Base-by-base conservation (phyloP, 2,329 filamentous ascomycete species). In the Alternaria brassicae region DNA sequence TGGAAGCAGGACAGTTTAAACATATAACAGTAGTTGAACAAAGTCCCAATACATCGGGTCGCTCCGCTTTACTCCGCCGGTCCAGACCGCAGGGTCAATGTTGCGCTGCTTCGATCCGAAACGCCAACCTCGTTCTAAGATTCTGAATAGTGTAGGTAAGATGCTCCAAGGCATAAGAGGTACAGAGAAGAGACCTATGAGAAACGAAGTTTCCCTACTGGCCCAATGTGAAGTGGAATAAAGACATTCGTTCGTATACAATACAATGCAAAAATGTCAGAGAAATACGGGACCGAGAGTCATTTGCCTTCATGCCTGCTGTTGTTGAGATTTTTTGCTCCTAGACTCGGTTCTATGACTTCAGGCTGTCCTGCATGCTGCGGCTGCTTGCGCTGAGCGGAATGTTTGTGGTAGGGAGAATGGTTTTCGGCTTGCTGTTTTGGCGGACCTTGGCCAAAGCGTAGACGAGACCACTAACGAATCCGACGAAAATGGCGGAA, bases 381-480 rank as follows among this genome's bases (percentile, higher is more conserved):
- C 93, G 89, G 65, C 91, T 90, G 82, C 93, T 97, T 23, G 94
- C 92, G 78, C 93, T 97, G 81, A 96, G 90, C 1, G 87, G 87
- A 42, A 87, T 82, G 70, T 90, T 85, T 45, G 81, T 84, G 21
- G 85, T 85, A 2, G 90, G 92, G 37, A 93, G 87, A 52, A 91
- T 80, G 19, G 86, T 83, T 72, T 85, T 88, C 80, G 89, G 83
- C 72, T 86, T 83, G 68, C 84, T 85, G 57, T 87, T 88, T 79
- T 96, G 91, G 79, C 91, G 89, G 66, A 97, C 84, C 84, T 96
- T 96, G 66, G 92, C 89, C 72, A 93, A 85, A 4, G 95, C 85
- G 71, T 97, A 99, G 21, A 99, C 91, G 55, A 98, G 86, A 67
- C 95, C 95, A 71, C 91, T 95, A 69, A 98, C 80, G 78, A 97